These are phyloP conservation scores for Neurospora sp. DNA, from an alignment of 495 filamentous ascomycete genomes.

Conservation along the genomic window DNA sequence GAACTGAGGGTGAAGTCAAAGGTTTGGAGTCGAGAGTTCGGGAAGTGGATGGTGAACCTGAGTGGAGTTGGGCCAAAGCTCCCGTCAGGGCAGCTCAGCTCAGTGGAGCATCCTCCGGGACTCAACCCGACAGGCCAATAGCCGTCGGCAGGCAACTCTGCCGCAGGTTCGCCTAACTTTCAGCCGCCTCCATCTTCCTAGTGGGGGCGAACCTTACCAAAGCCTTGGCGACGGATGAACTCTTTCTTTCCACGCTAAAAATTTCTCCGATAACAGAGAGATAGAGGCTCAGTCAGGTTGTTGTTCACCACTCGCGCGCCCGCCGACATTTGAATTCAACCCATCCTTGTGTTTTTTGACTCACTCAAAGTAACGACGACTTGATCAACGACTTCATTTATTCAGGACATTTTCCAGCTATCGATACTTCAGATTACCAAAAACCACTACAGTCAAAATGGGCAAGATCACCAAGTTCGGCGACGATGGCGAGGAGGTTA, in stretches of 20 bases:
- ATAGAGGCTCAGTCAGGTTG: neutral
- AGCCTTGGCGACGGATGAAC: neutral
- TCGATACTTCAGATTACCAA: neutral
- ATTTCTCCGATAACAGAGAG: neutral
- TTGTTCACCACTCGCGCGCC: neutral
- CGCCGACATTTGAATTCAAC: neutral
- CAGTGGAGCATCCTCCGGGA: neutral
- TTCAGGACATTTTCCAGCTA: neutral
- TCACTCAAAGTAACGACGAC: neutral
- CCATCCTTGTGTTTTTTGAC: neutral
- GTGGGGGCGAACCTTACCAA: neutral
- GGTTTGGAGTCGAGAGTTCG: neutral
- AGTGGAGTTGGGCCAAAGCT: neutral
- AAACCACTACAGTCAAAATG: conserved; percentile 19
- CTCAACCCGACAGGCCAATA: neutral
- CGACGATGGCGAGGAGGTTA: conserved; percentile 25
- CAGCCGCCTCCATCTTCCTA: neutral
- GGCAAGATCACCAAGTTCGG: conserved; percentile 10
- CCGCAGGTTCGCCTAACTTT: neutral
- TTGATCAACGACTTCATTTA: neutral
- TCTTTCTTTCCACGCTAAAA: neutral
- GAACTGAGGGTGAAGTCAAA: neutral
- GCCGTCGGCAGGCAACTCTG: neutral
- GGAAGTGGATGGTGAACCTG: neutral
- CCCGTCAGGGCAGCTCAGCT: neutral